Conservation (phyloP, 2,329 filamentous ascomycete species). For the Macrophomina phaseolina region DNA sequence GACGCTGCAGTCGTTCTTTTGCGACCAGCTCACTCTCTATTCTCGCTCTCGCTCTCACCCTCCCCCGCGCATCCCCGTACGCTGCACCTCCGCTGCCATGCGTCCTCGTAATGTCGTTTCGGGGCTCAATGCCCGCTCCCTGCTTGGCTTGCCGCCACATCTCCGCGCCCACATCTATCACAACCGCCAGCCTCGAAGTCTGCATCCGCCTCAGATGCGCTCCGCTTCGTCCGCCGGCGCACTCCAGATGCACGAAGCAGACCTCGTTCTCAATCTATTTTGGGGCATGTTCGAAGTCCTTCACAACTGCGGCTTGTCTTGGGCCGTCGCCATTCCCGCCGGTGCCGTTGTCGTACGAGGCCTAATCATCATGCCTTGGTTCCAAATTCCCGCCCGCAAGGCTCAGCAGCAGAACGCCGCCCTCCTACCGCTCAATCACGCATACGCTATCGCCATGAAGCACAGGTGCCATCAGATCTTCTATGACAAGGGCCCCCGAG, state of each 20-base stretch:
- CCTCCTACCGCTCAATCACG: constrained; percentile 42
- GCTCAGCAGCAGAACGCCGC: constrained; percentile 49
- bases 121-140: constrained; percentile 36
- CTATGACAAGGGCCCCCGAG: background rate
- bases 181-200: constrained; percentile 35
- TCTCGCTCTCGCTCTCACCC: background rate
- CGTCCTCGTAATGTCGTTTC: constrained; percentile 33
- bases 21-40: background rate
- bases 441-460: background rate
- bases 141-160: constrained; percentile 28
- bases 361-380: constrained; percentile 54
- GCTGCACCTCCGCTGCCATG: constrained; percentile 30
- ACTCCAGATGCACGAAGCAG: constrained; percentile 38
- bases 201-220: constrained; percentile 42
- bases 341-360: constrained; percentile 59
- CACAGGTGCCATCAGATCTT: background rate
- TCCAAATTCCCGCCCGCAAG: constrained; percentile 49
- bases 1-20: background rate
- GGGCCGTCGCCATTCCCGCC: constrained; percentile 61
- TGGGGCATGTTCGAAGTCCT: constrained; percentile 51
- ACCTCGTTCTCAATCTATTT: background rate
- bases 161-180: constrained; percentile 43
- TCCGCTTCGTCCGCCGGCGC: constrained; percentile 39
- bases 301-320: constrained; percentile 59
- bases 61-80: background rate